Percentiles rank a stretch among this genome's conserved stretches.
phyloP scores from a whole-genome alignment of 169 alveolate genomes.

The Plasmodium falciparum region DNA sequence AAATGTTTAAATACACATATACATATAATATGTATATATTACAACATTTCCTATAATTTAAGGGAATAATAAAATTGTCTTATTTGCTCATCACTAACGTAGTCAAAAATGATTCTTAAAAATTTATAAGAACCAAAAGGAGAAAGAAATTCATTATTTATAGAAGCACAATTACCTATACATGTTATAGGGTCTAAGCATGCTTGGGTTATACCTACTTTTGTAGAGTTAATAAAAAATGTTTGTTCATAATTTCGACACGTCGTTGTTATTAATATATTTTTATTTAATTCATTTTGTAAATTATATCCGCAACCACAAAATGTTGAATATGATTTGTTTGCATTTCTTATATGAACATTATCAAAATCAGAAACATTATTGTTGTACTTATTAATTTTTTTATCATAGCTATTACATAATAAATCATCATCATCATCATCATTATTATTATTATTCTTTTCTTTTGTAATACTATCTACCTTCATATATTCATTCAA shows the following conservation, averaged over 20 bases:
- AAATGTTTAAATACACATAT: neutral
- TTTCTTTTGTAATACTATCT: neutral
- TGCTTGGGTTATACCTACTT: slow-evolving; percentile 51
- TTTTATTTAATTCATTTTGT: slow-evolving; percentile 6
- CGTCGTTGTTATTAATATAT: slow-evolving; percentile 53
- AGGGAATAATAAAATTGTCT: slow-evolving; percentile 20
- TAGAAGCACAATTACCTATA: slow-evolving; percentile 61
- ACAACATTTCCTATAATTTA: neutral
- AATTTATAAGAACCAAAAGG: slow-evolving; percentile 70
- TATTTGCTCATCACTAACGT: slow-evolving; percentile 51
- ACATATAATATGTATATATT: neutral
- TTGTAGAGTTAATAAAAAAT: slow-evolving; percentile 35
- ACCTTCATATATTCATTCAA: neutral
- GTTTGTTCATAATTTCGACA: slow-evolving; percentile 50
- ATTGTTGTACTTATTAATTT: neutral
- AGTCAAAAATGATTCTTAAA: slow-evolving; percentile 49
- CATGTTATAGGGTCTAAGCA: slow-evolving; percentile 53
- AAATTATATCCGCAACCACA: slow-evolving; percentile 40
- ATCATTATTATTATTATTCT: neutral
- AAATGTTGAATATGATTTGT: slow-evolving; percentile 16
- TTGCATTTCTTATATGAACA: neutral
- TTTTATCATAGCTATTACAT: neutral
- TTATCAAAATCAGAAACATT: neutral
- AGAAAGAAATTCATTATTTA: slow-evolving; percentile 34
- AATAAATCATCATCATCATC: neutral